A percentile compares a stretch with the other conserved stretches of the same genome.
phyloP scores from a whole-genome alignment of 345 rosid species.

The Brassica nigra region DNA sequence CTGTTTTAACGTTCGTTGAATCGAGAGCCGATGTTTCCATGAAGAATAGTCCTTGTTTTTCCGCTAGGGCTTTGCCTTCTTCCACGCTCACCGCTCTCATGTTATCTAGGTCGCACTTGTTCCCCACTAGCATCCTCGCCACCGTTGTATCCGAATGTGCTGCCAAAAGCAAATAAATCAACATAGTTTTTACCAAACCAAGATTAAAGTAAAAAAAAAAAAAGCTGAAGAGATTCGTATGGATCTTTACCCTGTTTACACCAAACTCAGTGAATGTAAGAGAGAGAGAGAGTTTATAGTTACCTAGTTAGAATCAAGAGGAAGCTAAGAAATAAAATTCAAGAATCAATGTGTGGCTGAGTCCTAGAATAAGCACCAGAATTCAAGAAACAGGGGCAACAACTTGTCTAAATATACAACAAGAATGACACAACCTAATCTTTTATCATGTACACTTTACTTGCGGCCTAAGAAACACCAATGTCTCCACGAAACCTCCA shows the following conservation, averaged over 20 bases:
- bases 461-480: background rate
- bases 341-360: background rate
- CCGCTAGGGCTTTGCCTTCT: conserved; percentile 81
- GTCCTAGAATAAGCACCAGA: background rate
- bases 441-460: background rate
- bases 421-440: background rate
- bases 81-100: conserved; percentile 69
- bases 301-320: too few relatives aligned
- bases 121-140: conserved; percentile 85
- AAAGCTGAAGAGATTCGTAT: background rate
- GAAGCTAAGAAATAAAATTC: background rate
- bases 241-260: background rate
- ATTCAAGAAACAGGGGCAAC: background rate
- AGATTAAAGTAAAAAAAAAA: background rate
- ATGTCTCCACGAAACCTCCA: background rate
- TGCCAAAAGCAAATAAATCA: conserved; percentile 29
- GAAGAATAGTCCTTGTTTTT: conserved; percentile 70
- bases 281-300: background rate
- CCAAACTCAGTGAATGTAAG: background rate
- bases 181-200: background rate
- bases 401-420: background rate
- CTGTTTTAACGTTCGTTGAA: conserved; percentile 74
- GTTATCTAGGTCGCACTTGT: conserved; percentile 76
- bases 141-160: conserved; percentile 75
- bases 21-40: conserved; percentile 93